phyloP scores from a whole-genome alignment of 139 green algal species.

The Chlamydomonas asymmetrica region DNA sequence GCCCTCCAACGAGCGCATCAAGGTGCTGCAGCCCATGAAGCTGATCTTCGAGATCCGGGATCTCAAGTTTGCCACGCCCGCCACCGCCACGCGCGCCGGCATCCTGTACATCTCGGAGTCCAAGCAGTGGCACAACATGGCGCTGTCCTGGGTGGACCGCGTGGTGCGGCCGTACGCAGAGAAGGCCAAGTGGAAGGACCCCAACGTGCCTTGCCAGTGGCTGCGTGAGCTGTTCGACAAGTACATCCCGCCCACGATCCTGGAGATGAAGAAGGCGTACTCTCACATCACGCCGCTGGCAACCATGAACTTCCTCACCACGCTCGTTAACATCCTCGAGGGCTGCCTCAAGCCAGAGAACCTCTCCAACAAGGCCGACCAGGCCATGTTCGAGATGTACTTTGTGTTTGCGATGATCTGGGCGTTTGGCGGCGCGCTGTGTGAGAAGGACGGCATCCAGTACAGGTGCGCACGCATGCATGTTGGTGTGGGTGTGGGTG shows the following conservation, averaged over 20 bases:
- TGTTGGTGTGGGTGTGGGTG: no score
- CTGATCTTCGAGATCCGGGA: constrained; percentile 87
- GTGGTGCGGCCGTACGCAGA: constrained; percentile 71
- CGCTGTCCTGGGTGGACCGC: constrained; percentile 60
- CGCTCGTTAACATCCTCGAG: constrained; percentile 83
- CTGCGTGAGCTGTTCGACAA: constrained; percentile 79
- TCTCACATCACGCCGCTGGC: constrained; percentile 79
- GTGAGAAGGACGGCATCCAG: constrained; percentile 88
- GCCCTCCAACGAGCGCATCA: constrained; percentile 87
- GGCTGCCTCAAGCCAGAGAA: constrained; percentile 77
- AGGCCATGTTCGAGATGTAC: constrained; percentile 80
- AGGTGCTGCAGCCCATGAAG: constrained; percentile 86
- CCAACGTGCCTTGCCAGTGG: constrained; percentile 63
- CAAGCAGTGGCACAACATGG: constrained; percentile 86
- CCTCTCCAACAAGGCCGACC: constrained; percentile 75
- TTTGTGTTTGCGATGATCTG: constrained; percentile 87
- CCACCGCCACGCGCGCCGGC: constrained; percentile 82
- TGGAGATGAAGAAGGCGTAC: constrained; percentile 85
- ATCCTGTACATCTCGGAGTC: constrained; percentile 86
- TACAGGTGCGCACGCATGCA: constrained; percentile 57
- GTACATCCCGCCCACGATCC: constrained; percentile 74
- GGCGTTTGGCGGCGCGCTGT: constrained; percentile 82
- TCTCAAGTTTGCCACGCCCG: constrained; percentile 83
- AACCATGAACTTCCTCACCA: constrained; percentile 85
- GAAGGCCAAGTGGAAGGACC: constrained; percentile 84